Base-by-base conservation (phyloP, 805 yeast species). In the Yamadazyma akitaensis region DNA sequence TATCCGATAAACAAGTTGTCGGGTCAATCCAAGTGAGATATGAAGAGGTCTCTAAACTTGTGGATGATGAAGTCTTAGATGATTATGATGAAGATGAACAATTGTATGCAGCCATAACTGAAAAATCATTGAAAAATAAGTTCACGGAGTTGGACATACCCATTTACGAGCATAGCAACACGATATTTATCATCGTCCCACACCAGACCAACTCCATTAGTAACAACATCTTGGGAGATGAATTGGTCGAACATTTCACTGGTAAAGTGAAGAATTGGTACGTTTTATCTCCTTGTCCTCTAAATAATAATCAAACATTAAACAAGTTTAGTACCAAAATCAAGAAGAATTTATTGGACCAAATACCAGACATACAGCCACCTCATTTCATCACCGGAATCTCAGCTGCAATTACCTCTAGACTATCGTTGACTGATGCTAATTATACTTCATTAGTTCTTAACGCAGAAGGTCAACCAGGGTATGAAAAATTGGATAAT, bases 351-450 rank as follows among this genome's bases (percentile, higher is more conserved):
- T 2, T 44, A 8, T 19, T 52, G 8, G 39, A 51, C 5, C 37
- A 42, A 6, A 55, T 51, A 44, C 72, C 61, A 19, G 51, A 54
- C 9, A 61, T 84, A 44, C 64, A 59, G 17, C 87, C 88, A 1
- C 89, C 88, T 0, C 84, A 79, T 59, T 76, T 77, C 44, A 62
- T 83, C 24, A 78, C 85, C 0, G 87, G 86, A 0, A 72, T 79
- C 19, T 54, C 75, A 8, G 87, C 81, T n/a, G 67, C 77, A 0
- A 50, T 70, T 4, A 57, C 61, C 16, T 70, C 72, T 3, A 65
- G 53, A 43, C 49, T 63, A 33, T 30, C 45, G 42, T 24, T 43
- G 13, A 4, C 18, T 2, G 26, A 37, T 17, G 41, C 21, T 13
- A 42, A 41, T 13, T 49, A 55, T 24, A 39, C 54, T 14, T 36